These are phyloP conservation scores for Fusarium napiforme DNA, from an alignment of 2,329 filamentous ascomycete species.

Conservation along the genomic window DNA sequence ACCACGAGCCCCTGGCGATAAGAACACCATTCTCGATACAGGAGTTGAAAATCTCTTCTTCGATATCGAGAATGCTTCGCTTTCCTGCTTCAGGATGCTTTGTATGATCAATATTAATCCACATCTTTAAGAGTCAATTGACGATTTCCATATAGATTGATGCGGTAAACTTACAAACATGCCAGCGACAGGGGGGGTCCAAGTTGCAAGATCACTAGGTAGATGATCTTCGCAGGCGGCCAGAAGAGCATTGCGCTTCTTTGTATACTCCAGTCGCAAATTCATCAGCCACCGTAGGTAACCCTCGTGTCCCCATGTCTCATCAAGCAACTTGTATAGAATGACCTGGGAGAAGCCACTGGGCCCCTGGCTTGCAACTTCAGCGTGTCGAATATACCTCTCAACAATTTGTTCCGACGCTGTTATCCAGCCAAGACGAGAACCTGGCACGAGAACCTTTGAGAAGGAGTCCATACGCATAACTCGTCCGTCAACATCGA, in stretches of 20 bases:
- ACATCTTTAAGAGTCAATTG: conserved; percentile 62
- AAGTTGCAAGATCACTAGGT: conserved; percentile 78
- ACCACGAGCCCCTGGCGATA: conserved; percentile 89
- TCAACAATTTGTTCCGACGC: conserved; percentile 86
- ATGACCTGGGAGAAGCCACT: conserved; percentile 85
- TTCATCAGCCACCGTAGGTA: conserved; percentile 91
- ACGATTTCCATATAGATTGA: background rate
- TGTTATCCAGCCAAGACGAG: conserved; percentile 88
- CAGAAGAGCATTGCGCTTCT: conserved; percentile 79
- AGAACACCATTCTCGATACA: conserved; percentile 82
- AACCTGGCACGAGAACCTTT: conserved; percentile 87
- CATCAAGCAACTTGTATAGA: conserved; percentile 89
- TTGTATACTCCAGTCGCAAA: conserved; percentile 83
- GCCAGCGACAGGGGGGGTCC: conserved; percentile 83
- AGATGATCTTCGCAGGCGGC: conserved; percentile 82
- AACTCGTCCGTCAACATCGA: conserved; percentile 89
- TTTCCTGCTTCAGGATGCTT: conserved; percentile 70
- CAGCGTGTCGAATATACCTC: conserved; percentile 82
- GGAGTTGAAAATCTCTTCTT: conserved; percentile 85
- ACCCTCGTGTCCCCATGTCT: conserved; percentile 91
- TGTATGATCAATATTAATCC: conserved; percentile 75
- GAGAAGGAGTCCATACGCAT: conserved; percentile 93
- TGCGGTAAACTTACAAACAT: conserved; percentile 83
- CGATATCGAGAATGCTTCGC: conserved; percentile 72
- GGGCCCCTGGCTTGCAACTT: conserved; percentile 86